These are phyloP conservation scores for Larix sibirica DNA, from an alignment of 83 land plant species.

Conservation along the genomic window DNA sequence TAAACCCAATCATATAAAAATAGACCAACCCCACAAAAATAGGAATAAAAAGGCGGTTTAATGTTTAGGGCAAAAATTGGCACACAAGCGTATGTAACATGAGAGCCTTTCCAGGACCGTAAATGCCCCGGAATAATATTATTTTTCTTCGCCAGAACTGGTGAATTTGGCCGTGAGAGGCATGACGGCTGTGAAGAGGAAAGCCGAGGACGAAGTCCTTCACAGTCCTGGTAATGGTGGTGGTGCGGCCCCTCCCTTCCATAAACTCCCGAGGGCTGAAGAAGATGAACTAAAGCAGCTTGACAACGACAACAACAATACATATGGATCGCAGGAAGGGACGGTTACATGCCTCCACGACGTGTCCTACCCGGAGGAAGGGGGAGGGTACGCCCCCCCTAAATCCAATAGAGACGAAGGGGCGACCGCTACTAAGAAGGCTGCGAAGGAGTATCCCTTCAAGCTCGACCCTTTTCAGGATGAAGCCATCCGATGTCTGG, in stretches of 20 bases:
- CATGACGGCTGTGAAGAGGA: constrained; percentile 15
- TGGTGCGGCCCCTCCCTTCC: too few relatives aligned
- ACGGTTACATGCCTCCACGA: constrained; percentile 68
- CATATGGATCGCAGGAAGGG: not conserved
- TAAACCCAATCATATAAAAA: too few relatives aligned
- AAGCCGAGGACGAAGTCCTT: not conserved
- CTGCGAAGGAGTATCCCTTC: constrained; percentile 92
- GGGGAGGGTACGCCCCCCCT: constrained; percentile 37
- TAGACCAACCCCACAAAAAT: too few relatives aligned
- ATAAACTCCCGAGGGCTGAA: not conserved
- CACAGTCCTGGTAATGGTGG: too few relatives aligned
- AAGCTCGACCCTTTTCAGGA: constrained; percentile 93
- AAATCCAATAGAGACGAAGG: not conserved
- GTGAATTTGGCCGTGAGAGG: too few relatives aligned
- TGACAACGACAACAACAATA: too few relatives aligned
- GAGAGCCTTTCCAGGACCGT: too few relatives aligned
- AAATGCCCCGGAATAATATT: too few relatives aligned
- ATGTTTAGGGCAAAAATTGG: too few relatives aligned
- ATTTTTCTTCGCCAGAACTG: too few relatives aligned
- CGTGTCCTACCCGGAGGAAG: constrained; percentile 63
- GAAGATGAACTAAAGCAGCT: not conserved
- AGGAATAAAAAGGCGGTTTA: too few relatives aligned
- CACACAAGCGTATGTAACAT: too few relatives aligned
- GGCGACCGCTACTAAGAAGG: constrained; percentile 26
- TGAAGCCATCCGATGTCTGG: constrained; percentile 84